phyloP scores from a whole-genome alignment of 805 yeast species.

The Candida ipomoeae region DNA sequence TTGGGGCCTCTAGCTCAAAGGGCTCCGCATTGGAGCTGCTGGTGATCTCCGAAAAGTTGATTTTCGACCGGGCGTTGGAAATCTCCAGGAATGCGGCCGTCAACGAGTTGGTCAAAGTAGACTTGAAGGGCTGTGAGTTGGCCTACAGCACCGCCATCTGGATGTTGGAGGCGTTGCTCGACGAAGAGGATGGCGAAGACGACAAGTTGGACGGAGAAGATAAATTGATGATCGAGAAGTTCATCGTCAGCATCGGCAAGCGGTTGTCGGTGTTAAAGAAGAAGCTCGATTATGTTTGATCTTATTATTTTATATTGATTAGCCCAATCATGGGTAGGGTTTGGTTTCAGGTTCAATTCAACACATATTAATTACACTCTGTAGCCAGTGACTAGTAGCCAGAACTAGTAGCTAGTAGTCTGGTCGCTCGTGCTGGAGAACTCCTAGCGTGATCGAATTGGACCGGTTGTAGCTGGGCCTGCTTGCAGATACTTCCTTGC shows the following conservation, averaged over 20 bases:
- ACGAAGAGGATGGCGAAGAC: conserved; percentile 31
- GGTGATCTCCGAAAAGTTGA: conserved; percentile 73
- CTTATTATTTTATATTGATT: conserved; percentile 3
- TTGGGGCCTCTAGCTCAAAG: conserved; percentile 10
- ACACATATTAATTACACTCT: not conserved
- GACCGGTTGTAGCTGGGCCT: conserved; percentile 33
- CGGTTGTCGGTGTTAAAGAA: conserved; percentile 67
- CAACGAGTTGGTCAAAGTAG: conserved; percentile 74
- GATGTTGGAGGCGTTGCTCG: conserved; percentile 89
- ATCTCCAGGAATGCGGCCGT: conserved; percentile 90
- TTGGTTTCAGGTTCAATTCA: conserved; percentile 4
- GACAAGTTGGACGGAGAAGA: conserved; percentile 68
- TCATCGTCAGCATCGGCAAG: conserved; percentile 77
- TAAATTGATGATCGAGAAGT: conserved; percentile 67
- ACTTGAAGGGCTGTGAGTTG: conserved; percentile 72
- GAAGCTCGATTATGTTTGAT: conserved; percentile 36
- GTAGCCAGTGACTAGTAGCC: not conserved
- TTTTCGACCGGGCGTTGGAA: conserved; percentile 91
- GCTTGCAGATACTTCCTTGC: not conserved
- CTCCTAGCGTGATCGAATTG: conserved; percentile 38
- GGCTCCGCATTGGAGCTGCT: conserved; percentile 3
- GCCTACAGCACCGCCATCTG: conserved; percentile 89
- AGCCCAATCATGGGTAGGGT: not conserved
- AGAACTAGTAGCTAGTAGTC: not conserved
- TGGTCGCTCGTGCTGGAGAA: conserved; percentile 27